Base-by-base conservation (phyloP, 1,139 yeast species). In the Yamadazyma jaroonii region DNA sequence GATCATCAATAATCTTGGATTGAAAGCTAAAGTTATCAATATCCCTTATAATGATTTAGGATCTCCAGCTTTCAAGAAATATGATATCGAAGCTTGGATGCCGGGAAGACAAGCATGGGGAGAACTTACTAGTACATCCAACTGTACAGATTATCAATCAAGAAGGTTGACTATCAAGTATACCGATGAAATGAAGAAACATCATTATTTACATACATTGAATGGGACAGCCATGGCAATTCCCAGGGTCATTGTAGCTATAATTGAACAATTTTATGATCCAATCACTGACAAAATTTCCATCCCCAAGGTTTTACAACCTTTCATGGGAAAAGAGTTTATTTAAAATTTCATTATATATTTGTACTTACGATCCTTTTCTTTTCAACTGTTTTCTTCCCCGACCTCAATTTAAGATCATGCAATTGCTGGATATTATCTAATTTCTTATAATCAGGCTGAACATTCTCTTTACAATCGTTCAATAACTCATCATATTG, bases 51-150 rank as follows among this genome's bases (percentile, higher is more conserved):
- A 85, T 44, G 98, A 94, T 55, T 64, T 94, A 36, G 98, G 98
- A 0, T 84, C 96, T 0, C 96, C 98, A 1, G 98, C 98, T 0
- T 78, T 74, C 60, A 83, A 84, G 53, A 94, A 94, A 59, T 88
- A 82, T 53, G 98, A 94, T 52, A 86, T 90, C 39, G 99, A 94
- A 59, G 96, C 94, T 0, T 88, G 96, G 92, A 92, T 94, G 97
- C 98, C 97, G 0, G 97, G 98, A 2, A 77, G 97, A 50, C 88
- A 88, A 2, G 62, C 64, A 2, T 94, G 95, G 88, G 99, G 99
- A 3, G 99, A 94, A 54, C 72, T 92, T 25, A 82, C 96, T 1
- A 87, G 96, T 30, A 72, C 94, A 2, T 89, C 97, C 2, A 92
- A 90, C 54, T 94, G 99, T 59, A 79, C 90, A 3, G 97, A 90